Percentiles rank a stretch among this genome's conserved stretches.
Conservation (phyloP, 1,284 basidiomycete genomes). For the Cutaneotrichosporon daszewskae region DNA sequence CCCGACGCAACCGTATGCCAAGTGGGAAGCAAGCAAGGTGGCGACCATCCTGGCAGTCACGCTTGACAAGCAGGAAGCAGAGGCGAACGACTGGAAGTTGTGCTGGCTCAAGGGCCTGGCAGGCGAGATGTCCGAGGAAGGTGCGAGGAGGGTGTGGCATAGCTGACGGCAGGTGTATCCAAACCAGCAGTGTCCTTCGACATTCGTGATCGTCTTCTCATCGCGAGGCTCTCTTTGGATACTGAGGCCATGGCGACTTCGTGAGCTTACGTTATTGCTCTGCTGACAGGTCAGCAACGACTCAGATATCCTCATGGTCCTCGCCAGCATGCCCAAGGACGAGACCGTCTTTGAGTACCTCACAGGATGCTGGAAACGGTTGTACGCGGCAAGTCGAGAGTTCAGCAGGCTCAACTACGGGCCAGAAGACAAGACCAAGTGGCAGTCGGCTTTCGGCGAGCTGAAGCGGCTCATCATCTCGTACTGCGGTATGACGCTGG, state of each 20-base stretch:
- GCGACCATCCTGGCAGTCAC: slow-evolving; percentile 69
- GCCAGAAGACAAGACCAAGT: slow-evolving; percentile 59
- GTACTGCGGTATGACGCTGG: slow-evolving; percentile 81
- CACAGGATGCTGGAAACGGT: slow-evolving; percentile 81
- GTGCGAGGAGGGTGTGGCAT: slow-evolving; percentile 25
- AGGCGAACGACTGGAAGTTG: slow-evolving; percentile 62
- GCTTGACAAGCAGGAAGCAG: slow-evolving; percentile 66
- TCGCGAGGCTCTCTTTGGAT: slow-evolving; percentile 79
- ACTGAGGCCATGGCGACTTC: slow-evolving; percentile 58
- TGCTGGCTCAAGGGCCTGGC: slow-evolving; percentile 79
- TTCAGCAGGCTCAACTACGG: slow-evolving; percentile 62
- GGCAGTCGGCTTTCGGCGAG: slow-evolving; percentile 62
- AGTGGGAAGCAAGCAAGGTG: slow-evolving; percentile 71
- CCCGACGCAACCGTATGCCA: slow-evolving; percentile 50
- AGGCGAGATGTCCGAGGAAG: slow-evolving; percentile 64
- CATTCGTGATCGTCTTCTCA: slow-evolving; percentile 59
- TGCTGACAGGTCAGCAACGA: slow-evolving; percentile 58
- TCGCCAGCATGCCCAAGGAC: slow-evolving; percentile 68
- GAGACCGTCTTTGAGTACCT: slow-evolving; percentile 90
- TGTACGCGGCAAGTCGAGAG: slow-evolving; percentile 57
- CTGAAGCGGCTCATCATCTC: slow-evolving; percentile 75
- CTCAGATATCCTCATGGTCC: slow-evolving; percentile 66
- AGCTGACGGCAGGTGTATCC: slow-evolving; percentile 10
- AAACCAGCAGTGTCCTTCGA: slow-evolving; percentile 35
- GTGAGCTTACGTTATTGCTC: slow-evolving; percentile 10